Evolutionary conservation across 2,329 filamentous ascomycete species (phyloP), one percentile per base, ranked within the genome.

Genomic region (Penicillium sp.): DNA sequence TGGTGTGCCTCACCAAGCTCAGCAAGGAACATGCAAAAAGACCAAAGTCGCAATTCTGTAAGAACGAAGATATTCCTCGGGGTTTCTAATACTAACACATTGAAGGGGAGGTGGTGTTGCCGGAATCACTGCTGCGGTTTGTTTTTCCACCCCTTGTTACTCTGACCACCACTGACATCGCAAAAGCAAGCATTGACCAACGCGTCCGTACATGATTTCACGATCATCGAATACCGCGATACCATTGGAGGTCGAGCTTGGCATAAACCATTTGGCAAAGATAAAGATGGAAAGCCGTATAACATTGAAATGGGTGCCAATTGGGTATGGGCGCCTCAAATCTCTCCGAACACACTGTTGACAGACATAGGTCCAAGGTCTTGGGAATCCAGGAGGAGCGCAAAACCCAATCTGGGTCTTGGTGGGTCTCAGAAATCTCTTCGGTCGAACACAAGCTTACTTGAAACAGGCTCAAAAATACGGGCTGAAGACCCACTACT

Each of bases 401-500:
- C 58, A 57, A 24, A 58, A 58, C 46, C 56, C 56, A 2, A 57
- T 58, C 16, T 58, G 56, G 56, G 40, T 29, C 57, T 62, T 64
- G 54, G 59, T 55, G 45, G 21, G 43, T 50, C 27, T 44, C n/a
- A n/a, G 9, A 21, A n/a, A 27, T 32, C 5, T 27, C 22, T 21
- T 34, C 9, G 24, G 27, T 41, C 11, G 31, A 22, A n/a, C 8
- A 13, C 13, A 27, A 22, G 18, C 36, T 43, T 16, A 47, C 40
- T 13, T 11, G 7, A 1, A 22, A 44, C 27, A 73, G 65, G 80
- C 81, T 0, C 79, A 87, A 68, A 85, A 87, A 63, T 79, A 84
- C 60, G 72, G 79, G 0, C 58, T 88, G 8, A 72, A 73, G 1
- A 87, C 81, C 46, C 79, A 76, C 0, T 82, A 78, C 53, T 87